A percentile compares a stretch with the other conserved stretches of the same genome.
Evolutionary conservation across 352 stramenopile genomes (phyloP).

Genomic region (Phytophthora pinifolia): DNA sequence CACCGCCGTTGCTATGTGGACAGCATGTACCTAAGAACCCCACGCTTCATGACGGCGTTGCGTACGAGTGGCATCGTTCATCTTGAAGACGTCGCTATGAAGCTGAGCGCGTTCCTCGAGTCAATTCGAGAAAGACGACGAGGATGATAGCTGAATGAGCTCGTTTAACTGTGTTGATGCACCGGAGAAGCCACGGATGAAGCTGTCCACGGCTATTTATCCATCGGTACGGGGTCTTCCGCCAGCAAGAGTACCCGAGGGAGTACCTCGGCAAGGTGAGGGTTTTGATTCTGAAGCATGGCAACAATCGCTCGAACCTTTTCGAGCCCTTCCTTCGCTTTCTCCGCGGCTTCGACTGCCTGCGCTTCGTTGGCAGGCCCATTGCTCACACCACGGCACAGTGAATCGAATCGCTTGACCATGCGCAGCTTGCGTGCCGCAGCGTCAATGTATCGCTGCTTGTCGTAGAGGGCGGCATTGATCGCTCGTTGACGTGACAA

Average conservation of each 20-base stretch:
- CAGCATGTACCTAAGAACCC: constrained; percentile 53
- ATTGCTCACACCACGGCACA: constrained; percentile 44
- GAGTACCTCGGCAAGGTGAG: constrained; percentile 85
- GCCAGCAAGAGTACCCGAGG: constrained; percentile 75
- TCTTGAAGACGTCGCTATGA: constrained; percentile 27
- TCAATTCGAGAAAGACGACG: constrained; percentile 22
- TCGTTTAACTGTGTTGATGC: background rate
- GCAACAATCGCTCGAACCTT: constrained; percentile 65
- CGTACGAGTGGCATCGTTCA: constrained; percentile 24
- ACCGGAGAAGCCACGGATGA: background rate
- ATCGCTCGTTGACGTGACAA: constrained; percentile 77
- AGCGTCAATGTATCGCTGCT: constrained; percentile 85
- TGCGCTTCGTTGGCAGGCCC: constrained; percentile 50
- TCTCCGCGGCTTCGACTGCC: constrained; percentile 50
- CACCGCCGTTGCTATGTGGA: constrained; percentile 1
- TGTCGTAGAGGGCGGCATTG: constrained; percentile 90
- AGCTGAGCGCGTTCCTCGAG: constrained; percentile 38
- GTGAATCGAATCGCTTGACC: constrained; percentile 62
- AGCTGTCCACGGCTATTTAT: constrained; percentile 13
- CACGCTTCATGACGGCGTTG: constrained; percentile 31
- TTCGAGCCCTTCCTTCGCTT: constrained; percentile 43
- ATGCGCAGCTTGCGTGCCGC: constrained; percentile 71
- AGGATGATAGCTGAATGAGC: constrained; percentile 5
- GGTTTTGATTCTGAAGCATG: constrained; percentile 61
- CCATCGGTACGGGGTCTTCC: constrained; percentile 54